phyloP scores from a whole-genome alignment of 192 early-diverging fungal species.

The Coemansia sp. region DNA sequence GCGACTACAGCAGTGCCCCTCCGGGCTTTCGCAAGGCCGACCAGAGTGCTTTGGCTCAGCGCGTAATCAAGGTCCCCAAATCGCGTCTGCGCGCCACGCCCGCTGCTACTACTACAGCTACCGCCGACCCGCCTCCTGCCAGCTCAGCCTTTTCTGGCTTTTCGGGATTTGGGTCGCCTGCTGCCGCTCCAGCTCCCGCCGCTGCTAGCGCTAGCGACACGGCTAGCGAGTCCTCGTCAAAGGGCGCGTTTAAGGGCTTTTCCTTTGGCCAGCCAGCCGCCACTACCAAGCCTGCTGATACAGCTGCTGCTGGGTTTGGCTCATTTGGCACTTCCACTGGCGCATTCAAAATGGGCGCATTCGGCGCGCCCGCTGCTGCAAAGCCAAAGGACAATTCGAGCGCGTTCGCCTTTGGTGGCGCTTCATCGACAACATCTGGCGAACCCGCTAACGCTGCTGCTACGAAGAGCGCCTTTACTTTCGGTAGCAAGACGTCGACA shows the following conservation, averaged over 20 bases:
- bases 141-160: conserved; percentile 27
- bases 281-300: background rate
- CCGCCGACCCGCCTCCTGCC: conserved; percentile 5
- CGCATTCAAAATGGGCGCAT: conserved; percentile 4
- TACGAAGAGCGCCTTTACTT: background rate
- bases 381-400: background rate
- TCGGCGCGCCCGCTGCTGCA: background rate
- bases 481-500: background rate
- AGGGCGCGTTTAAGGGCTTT: conserved; percentile 37
- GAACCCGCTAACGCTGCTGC: background rate
- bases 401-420: conserved; percentile 23
- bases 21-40: conserved; percentile 31
- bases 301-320: conserved; percentile 12
- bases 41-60: conserved; percentile 18
- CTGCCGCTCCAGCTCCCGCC: background rate
- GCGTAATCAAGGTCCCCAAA: conserved; percentile 53
- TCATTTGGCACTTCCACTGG: conserved; percentile 6
- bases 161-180: conserved; percentile 27
- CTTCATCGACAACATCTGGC: background rate
- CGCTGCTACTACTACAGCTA: background rate
- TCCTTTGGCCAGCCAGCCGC: conserved; percentile 33
- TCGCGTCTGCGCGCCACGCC: conserved; percentile 35
- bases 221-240: conserved; percentile 9
- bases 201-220: background rate
- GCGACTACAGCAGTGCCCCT: conserved; percentile 1